These are phyloP conservation scores for Spergularia marina DNA, from an alignment of 148 eudicot species.

Conservation along the genomic window DNA sequence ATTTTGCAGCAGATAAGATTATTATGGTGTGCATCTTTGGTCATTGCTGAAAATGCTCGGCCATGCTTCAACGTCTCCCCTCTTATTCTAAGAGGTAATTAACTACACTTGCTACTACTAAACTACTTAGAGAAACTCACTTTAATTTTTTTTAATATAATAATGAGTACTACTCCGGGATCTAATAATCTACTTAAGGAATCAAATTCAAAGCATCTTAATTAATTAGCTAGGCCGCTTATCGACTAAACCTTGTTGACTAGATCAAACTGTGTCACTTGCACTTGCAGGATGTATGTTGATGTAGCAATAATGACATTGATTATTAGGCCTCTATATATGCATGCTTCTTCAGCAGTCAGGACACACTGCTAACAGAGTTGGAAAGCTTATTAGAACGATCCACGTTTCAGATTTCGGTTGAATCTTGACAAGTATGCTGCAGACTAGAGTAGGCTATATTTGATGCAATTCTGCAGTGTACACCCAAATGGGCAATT, in stretches of 20 bases:
- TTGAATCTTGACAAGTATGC: constrained; percentile 19
- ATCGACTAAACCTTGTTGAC: background rate
- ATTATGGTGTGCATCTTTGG: constrained; percentile 23
- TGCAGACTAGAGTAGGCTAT: background rate
- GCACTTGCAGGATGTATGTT: background rate
- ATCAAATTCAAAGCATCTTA: background rate
- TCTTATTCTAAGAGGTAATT: constrained; percentile 17
- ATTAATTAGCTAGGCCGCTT: too few species aligned
- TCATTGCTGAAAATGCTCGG: constrained; percentile 46
- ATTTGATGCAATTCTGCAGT: too few species aligned
- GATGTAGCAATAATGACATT: too few species aligned
- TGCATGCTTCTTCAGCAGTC: too few species aligned
- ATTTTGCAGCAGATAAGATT: constrained; percentile 28
- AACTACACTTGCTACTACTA: background rate
- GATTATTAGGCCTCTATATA: too few species aligned
- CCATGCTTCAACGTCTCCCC: constrained; percentile 22
- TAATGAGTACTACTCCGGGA: constrained; percentile 9
- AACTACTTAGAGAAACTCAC: background rate
- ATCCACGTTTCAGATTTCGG: constrained; percentile 7
- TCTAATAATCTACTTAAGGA: background rate
- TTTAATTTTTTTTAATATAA: background rate
- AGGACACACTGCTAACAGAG: background rate
- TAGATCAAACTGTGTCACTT: background rate
- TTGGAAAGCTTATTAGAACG: constrained; percentile 16
- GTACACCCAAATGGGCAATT: too few species aligned